Conservation (phyloP, 345 rosid species). For the Excoecaria agallocha region DNA sequence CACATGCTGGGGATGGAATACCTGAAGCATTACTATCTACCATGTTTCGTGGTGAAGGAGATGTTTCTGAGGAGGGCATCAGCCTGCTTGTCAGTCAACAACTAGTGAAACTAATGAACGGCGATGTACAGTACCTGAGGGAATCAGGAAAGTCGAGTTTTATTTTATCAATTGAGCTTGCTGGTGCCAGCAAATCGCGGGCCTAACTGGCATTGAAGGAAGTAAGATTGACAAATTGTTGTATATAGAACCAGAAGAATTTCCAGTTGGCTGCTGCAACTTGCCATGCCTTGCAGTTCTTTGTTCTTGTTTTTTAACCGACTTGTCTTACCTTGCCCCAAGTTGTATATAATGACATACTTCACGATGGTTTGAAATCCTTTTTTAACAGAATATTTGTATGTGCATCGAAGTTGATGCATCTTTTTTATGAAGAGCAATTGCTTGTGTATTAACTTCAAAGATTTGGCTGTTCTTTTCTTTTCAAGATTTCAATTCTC, state of each 20-base stretch:
- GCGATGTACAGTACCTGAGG: slow-evolving; percentile 82
- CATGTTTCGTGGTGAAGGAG: slow-evolving; percentile 69
- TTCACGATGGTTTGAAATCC: background rate
- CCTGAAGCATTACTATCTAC: slow-evolving; percentile 67
- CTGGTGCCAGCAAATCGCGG: slow-evolving; percentile 40
- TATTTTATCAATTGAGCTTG: slow-evolving; percentile 64
- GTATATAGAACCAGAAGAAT: background rate
- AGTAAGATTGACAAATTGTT: slow-evolving; percentile 3
- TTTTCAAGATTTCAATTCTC: background rate
- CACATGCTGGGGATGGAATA: slow-evolving; percentile 60
- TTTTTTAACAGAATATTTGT: background rate
- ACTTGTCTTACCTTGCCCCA: background rate
- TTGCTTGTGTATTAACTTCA: background rate
- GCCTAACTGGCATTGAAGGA: slow-evolving; percentile 12
- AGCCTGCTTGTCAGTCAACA: slow-evolving; percentile 72
- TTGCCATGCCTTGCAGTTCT: background rate
- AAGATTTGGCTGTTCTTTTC: background rate
- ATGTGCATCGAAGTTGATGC: background rate
- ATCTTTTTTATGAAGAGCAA: background rate
- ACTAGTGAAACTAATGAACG: slow-evolving; percentile 80
- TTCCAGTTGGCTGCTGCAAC: background rate
- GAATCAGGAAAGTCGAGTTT: slow-evolving; percentile 76
- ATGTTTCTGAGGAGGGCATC: slow-evolving; percentile 67
- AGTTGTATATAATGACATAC: background rate
- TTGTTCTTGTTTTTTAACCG: background rate